Conservation (phyloP, 768 basidiomycete species). For the Pleurotus sapidus region DNA sequence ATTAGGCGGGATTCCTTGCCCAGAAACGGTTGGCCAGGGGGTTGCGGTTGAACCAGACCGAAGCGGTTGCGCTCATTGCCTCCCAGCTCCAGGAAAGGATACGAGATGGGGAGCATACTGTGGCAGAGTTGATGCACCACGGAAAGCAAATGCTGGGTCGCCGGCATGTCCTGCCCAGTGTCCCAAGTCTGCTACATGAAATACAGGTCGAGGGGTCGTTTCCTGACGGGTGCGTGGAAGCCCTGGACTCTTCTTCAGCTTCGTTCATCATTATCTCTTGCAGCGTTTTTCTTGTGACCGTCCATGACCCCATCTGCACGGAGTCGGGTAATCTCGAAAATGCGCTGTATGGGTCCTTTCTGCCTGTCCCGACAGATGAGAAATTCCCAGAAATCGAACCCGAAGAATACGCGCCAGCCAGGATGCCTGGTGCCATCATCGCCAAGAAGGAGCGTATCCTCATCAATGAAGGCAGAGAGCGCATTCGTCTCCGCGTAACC, state of each 20-base stretch:
- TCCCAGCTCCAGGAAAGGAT: slow-evolving; percentile 93
- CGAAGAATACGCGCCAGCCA: slow-evolving; percentile 46
- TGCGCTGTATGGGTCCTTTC: slow-evolving; percentile 94
- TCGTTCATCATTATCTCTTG: background rate
- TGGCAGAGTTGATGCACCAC: slow-evolving; percentile 89
- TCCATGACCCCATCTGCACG: slow-evolving; percentile 92
- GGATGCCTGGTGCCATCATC: slow-evolving; percentile 75
- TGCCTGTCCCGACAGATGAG: slow-evolving; percentile 70
- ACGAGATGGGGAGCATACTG: slow-evolving; percentile 83
- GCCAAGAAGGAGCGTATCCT: slow-evolving; percentile 60
- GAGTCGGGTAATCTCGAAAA: slow-evolving; percentile 72
- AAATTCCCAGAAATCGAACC: slow-evolving; percentile 59
- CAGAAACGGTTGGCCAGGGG: slow-evolving; percentile 97
- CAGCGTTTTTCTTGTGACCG: slow-evolving; percentile 94
- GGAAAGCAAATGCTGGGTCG: slow-evolving; percentile 88
- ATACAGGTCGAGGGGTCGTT: slow-evolving; percentile 97
- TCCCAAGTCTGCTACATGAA: slow-evolving; percentile 72
- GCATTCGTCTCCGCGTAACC: slow-evolving; percentile 71
- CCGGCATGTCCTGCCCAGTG: slow-evolving; percentile 83
- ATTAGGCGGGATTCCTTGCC: slow-evolving; percentile 80
- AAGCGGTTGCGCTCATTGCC: slow-evolving; percentile 87
- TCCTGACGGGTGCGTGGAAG: slow-evolving; percentile 62
- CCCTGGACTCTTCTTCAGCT: too few relatives aligned
- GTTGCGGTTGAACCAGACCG: slow-evolving; percentile 79
- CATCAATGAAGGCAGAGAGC: slow-evolving; percentile 73